These are phyloP conservation scores for Gigaspora rosea DNA, from an alignment of 192 early-diverging fungal genomes.

Conservation along the genomic window DNA sequence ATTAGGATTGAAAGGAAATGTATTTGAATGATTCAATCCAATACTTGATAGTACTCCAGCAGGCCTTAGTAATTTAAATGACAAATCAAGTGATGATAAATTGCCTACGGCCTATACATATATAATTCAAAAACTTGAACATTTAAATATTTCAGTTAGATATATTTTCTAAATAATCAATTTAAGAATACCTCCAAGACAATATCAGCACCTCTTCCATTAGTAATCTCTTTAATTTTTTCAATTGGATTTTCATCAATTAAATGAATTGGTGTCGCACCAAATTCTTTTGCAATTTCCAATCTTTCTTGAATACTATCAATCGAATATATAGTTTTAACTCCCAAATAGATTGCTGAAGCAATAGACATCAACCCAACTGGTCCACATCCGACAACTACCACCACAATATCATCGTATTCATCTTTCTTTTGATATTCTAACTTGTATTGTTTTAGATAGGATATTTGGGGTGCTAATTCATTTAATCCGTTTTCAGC, in stretches of 20 bases:
- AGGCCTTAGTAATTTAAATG: conserved; percentile 50
- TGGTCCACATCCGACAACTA: conserved; percentile 58
- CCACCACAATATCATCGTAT: conserved; percentile 25
- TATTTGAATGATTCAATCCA: conserved; percentile 52
- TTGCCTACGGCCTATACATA: conserved; percentile 45
- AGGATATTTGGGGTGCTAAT: background rate
- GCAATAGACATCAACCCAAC: conserved; percentile 55
- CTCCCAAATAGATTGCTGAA: conserved; percentile 41
- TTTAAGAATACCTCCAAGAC: conserved; percentile 44
- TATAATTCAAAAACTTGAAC: background rate
- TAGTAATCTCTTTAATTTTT: conserved; percentile 33
- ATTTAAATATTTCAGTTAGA: background rate
- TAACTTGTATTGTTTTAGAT: too few species aligned
- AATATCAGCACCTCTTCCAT: conserved; percentile 48
- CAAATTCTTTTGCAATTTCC: conserved; percentile 42
- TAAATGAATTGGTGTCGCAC: conserved; percentile 39
- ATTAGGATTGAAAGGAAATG: conserved; percentile 54
- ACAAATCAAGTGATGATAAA: conserved; percentile 41
- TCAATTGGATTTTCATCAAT: conserved; percentile 20
- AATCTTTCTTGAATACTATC: conserved; percentile 48
- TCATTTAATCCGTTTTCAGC: conserved; percentile 47
- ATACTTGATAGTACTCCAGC: conserved; percentile 58
- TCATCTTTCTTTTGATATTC: background rate
- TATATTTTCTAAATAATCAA: background rate
- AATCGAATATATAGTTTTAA: conserved; percentile 43